Evolutionary conservation across 306 rosid genomes (phyloP).

Genomic region (Begonia fuchsioides): DNA sequence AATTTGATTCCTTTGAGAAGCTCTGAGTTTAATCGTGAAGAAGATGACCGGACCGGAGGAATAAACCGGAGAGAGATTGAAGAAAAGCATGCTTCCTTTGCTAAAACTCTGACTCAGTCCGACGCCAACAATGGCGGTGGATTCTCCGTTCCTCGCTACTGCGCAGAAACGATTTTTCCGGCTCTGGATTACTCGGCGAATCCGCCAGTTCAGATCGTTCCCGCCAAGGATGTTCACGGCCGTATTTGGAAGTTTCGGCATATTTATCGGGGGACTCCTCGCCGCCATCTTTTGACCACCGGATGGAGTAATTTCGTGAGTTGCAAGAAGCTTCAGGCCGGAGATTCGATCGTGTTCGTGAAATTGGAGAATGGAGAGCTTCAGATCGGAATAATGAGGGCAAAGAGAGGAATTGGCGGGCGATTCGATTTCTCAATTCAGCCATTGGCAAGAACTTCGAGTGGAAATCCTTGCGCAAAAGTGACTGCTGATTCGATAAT

Average conservation of each 20-base stretch:
- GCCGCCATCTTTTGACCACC: conserved; percentile 88
- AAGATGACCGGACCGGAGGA: conserved; percentile 34
- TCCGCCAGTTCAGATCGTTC: conserved; percentile 81
- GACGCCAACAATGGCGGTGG: conserved; percentile 99
- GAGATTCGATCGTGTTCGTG: conserved; percentile 80
- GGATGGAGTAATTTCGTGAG: conserved; percentile 98
- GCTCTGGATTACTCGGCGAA: conserved; percentile 68
- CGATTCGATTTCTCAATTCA: conserved; percentile 33
- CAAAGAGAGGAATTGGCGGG: conserved; percentile 80
- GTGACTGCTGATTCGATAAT: conserved; percentile 38
- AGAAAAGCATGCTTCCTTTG: conserved; percentile 68
- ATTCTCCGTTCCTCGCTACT: conserved; percentile 89
- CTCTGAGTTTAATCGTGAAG: conserved; percentile 20
- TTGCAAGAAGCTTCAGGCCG: conserved; percentile 91
- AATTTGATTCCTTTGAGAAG: conserved; percentile 31
- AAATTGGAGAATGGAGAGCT: conserved; percentile 83
- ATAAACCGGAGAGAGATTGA: conserved; percentile 23
- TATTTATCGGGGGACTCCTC: conserved; percentile 92
- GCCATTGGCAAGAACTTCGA: conserved; percentile 7
- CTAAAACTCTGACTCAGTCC: conserved; percentile 89
- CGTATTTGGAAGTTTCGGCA: conserved; percentile 90
- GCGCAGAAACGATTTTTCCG: conserved; percentile 91
- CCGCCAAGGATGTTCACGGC: conserved; percentile 82
- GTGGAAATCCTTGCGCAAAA: conserved; percentile 27
- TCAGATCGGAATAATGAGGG: conserved; percentile 87